Conservation (phyloP, 257 asterid genomes). For the Plantago ovata region DNA sequence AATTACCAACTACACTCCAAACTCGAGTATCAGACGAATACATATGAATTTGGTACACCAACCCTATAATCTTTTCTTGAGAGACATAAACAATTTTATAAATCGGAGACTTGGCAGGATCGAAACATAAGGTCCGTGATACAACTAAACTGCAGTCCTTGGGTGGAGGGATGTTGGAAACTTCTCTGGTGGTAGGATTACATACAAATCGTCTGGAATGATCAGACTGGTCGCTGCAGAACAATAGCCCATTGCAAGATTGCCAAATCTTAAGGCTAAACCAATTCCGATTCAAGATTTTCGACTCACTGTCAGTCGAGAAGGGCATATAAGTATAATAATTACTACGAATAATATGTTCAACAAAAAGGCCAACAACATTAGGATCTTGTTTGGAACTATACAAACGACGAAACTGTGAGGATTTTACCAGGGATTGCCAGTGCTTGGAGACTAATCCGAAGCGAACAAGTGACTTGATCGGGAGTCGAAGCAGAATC, state of each 20-base stretch:
- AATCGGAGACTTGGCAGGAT: neutral
- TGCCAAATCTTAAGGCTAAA: no score
- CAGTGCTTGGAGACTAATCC: constrained; percentile 21
- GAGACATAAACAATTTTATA: neutral
- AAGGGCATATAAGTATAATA: neutral
- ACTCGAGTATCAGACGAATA: neutral
- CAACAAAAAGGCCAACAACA: no score
- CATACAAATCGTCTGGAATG: neutral
- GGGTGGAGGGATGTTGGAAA: no score
- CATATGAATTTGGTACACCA: neutral
- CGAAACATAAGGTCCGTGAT: no score
- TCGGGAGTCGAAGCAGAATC: constrained; percentile 21
- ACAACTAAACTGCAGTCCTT: no score
- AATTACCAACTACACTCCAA: neutral
- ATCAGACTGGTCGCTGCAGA: neutral
- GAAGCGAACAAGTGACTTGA: constrained; percentile 23
- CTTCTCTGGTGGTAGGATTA: constrained; percentile 1
- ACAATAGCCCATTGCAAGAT: neutral
- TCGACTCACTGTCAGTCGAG: no score
- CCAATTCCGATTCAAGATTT: no score
- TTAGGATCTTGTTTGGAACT: no score
- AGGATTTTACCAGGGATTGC: constrained; percentile 18
- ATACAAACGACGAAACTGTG: constrained; percentile 11
- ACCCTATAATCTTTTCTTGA: neutral
- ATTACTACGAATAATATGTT: no score